Evolutionary conservation across 768 basidiomycete genomes (phyloP), one percentile per base, ranked within the genome.

Genomic region (Mycena capillaripes): DNA sequence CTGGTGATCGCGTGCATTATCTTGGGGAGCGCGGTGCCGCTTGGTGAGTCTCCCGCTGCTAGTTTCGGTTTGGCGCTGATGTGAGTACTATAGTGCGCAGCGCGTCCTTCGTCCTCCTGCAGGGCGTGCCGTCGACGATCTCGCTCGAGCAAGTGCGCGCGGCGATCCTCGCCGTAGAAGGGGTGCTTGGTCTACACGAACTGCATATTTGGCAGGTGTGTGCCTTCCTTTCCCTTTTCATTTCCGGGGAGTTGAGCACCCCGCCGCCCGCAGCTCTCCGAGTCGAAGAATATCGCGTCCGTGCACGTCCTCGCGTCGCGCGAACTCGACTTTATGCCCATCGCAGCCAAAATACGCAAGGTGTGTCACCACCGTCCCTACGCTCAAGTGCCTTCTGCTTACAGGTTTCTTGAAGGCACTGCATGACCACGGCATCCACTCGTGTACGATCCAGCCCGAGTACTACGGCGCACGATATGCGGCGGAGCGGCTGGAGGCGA

Each of bases 1-100:
- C 87, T 99, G 75, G 87, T 98, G 65, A 99, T 99, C 82, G 97
- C 98, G 1, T 86, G 91, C 60, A 99, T 99, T 81, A 99, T 99
- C 74, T 97, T 99, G 85, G 96, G 95, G 3, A 97, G 95, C 69
- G 96, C 98, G 10, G 80, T 99, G 50, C 98, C 98, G 6, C 88
- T 99, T 38, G 94, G 94, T 95, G 73, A 38, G 89, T 80, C 25
- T 53, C 53, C 7, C 23, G 10, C 17, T 30, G 70, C 60, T 32
- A 52, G 53, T 56, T 42, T 56, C n/a, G 34, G 27, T 34, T 2
- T 16, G 36, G 38, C 32, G 48, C 60, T 40, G 21, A 57, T 17
- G 30, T 34, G 34, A 32, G 27, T 58, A n/a, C 25, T 70, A 62
- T 70, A 94, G 95, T 95, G 32, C 93, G 91, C 78, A 95, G 94